Percentiles rank a stretch among this genome's conserved stretches.
Conservation (phyloP, 2,329 filamentous ascomycete genomes). For the Ceratocystis variospora region DNA sequence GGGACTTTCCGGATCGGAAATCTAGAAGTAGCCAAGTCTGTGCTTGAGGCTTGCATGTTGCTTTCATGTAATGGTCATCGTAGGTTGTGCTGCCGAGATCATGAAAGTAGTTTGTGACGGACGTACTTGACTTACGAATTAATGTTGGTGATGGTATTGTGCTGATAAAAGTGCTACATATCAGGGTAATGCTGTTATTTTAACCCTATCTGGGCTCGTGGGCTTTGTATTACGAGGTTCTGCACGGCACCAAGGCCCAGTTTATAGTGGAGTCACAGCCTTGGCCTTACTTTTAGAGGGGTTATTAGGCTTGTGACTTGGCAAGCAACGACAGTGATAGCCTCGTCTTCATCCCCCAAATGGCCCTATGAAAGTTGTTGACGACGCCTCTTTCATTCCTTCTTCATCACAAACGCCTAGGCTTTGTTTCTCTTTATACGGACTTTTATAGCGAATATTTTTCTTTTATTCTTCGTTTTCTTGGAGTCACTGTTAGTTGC, state of each 20-base stretch:
- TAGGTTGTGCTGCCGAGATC: background rate
- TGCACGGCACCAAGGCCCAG: background rate
- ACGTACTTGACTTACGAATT: background rate
- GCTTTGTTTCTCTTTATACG: background rate
- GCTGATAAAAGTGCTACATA: background rate
- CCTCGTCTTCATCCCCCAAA: background rate
- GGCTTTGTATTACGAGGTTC: too few relatives aligned
- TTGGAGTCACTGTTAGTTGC: background rate
- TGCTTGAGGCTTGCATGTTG: background rate
- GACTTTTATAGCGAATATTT: background rate
- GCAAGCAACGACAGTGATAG: background rate
- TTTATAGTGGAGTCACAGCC: background rate
- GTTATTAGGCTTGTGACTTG: background rate
- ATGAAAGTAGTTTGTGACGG: background rate
- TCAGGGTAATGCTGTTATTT: background rate
- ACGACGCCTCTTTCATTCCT: background rate
- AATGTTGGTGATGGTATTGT: background rate
- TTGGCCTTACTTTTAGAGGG: background rate
- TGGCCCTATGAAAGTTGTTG: too few relatives aligned
- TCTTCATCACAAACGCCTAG: background rate
- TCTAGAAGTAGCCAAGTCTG: background rate
- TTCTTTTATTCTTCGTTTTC: background rate
- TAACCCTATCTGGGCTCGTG: too few relatives aligned
- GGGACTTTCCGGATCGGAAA: background rate
- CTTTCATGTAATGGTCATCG: background rate